These are phyloP conservation scores for Claviceps paspali DNA, from an alignment of 2,329 filamentous ascomycete genomes.

Conservation along the genomic window DNA sequence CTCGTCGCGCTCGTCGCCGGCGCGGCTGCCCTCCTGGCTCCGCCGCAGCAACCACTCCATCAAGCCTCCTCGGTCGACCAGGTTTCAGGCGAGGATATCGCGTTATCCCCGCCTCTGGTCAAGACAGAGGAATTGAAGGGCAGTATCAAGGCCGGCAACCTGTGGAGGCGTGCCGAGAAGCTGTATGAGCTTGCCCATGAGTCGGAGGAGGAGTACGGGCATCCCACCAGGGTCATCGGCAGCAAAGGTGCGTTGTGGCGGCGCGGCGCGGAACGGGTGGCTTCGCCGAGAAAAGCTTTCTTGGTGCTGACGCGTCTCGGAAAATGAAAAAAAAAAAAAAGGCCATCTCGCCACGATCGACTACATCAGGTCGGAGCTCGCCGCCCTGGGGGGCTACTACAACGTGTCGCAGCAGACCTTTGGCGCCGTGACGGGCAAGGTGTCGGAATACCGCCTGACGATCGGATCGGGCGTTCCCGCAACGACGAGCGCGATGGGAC, in stretches of 20 bases:
- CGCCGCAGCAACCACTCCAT: background rate
- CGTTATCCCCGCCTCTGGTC: slow-evolving; percentile 25
- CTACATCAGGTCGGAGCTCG: slow-evolving; percentile 43
- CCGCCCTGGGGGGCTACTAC: slow-evolving; percentile 44
- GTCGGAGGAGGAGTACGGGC: slow-evolving; percentile 44
- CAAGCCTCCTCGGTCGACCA: too few relatives aligned
- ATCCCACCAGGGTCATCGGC: slow-evolving; percentile 57
- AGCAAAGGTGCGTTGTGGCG: slow-evolving; percentile 40
- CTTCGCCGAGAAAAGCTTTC: too few relatives aligned
- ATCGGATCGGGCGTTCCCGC: slow-evolving; percentile 35
- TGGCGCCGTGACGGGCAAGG: slow-evolving; percentile 42
- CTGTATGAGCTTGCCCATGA: slow-evolving; percentile 48
- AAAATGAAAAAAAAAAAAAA: too few relatives aligned
- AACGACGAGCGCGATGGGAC: slow-evolving; percentile 41
- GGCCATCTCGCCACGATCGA: slow-evolving; percentile 50
- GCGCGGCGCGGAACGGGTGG: too few relatives aligned
- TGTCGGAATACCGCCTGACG: slow-evolving; percentile 42
- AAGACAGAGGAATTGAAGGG: slow-evolving; percentile 40
- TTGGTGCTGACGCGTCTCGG: too few relatives aligned
- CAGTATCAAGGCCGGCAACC: slow-evolving; percentile 37
- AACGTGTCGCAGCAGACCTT: slow-evolving; percentile 48
- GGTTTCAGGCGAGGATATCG: background rate
- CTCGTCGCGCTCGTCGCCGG: background rate
- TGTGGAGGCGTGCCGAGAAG: slow-evolving; percentile 42
- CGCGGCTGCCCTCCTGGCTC: background rate